These are phyloP conservation scores for Akebia trifoliata DNA, from an alignment of 164 flowering plant genomes.

Conservation along the genomic window DNA sequence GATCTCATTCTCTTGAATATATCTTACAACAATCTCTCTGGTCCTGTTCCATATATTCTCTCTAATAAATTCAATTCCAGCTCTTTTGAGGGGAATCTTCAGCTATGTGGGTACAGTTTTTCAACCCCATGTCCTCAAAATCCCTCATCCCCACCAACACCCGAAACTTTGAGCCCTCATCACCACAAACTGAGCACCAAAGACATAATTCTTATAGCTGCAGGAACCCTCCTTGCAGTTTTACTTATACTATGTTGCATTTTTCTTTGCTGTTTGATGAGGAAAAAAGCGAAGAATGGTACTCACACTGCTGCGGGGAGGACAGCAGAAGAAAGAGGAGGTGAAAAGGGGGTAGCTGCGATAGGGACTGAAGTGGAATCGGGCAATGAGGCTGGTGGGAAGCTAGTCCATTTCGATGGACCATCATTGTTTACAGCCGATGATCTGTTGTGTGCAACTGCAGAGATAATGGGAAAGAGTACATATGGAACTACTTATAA, in stretches of 20 bases:
- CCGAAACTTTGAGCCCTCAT: conserved; percentile 11
- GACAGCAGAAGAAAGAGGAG: conserved; percentile 21
- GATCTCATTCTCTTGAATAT: conserved; percentile 66
- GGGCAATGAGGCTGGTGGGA: conserved; percentile 78
- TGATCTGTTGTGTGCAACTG: conserved; percentile 90
- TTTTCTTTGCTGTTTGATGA: conserved; percentile 58
- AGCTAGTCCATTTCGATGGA: conserved; percentile 93
- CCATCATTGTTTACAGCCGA: conserved; percentile 86
- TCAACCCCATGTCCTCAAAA: conserved; percentile 49
- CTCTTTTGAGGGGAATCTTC: conserved; percentile 77
- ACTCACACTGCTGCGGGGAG: conserved; percentile 13
- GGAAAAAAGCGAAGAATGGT: conserved; percentile 35
- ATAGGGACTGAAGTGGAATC: conserved; percentile 41
- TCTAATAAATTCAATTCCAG: conserved; percentile 66
- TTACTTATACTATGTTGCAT: conserved; percentile 57
- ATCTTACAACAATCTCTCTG: conserved; percentile 85
- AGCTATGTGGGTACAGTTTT: conserved; percentile 72
- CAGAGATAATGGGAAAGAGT: conserved; percentile 97
- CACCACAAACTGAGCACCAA: conserved; percentile 47
- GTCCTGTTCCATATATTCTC: conserved; percentile 60
- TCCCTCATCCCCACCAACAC: too few species aligned
- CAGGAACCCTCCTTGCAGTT: conserved; percentile 52
- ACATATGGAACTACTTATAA: conserved; percentile 90
- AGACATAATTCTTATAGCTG: conserved; percentile 71
- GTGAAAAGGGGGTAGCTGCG: conserved; percentile 32